Evolutionary conservation across 1,284 basidiomycete genomes (phyloP).

Genomic region (Ustilago shanxiensis): DNA sequence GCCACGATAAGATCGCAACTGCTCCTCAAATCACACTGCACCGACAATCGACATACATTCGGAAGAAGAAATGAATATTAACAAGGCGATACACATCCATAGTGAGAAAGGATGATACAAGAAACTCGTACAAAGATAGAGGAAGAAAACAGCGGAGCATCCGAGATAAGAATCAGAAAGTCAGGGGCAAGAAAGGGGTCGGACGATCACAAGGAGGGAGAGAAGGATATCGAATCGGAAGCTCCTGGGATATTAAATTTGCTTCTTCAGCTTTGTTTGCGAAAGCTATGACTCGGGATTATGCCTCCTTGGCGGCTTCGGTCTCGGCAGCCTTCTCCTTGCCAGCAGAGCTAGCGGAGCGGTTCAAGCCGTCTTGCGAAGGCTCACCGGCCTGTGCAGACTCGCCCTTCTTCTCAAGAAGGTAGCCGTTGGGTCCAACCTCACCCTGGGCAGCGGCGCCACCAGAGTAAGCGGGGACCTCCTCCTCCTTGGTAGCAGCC

Average conservation of each 20-base stretch:
- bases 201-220: conserved; percentile 11
- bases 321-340: conserved; percentile 57
- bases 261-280: background rate
- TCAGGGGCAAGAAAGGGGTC: background rate
- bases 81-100: conserved; percentile 25
- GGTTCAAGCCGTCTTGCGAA: conserved; percentile 59
- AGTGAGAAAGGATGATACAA: conserved; percentile 3
- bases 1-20: too few relatives aligned
- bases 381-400: conserved; percentile 56
- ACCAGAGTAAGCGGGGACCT: conserved; percentile 70
- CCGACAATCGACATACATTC: too few relatives aligned
- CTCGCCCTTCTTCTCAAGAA: conserved; percentile 73
- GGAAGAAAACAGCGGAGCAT: conserved; percentile 39
- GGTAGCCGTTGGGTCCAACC: conserved; percentile 78
- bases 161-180: conserved; percentile 12
- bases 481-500: conserved; percentile 65
- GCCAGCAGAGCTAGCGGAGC: conserved; percentile 44
- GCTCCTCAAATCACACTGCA: too few relatives aligned
- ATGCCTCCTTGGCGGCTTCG: conserved; percentile 48
- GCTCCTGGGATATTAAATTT: conserved; percentile 46
- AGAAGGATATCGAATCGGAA: conserved; percentile 35
- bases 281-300: conserved; percentile 17
- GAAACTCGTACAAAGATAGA: background rate
- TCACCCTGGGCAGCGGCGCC: conserved; percentile 43
- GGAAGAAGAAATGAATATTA: conserved; percentile 17